Evolutionary conservation across 2,329 filamentous ascomycete genomes (phyloP), one percentile per base, ranked within the genome.

Genomic region (Sclerotinia sclerotiorum): DNA sequence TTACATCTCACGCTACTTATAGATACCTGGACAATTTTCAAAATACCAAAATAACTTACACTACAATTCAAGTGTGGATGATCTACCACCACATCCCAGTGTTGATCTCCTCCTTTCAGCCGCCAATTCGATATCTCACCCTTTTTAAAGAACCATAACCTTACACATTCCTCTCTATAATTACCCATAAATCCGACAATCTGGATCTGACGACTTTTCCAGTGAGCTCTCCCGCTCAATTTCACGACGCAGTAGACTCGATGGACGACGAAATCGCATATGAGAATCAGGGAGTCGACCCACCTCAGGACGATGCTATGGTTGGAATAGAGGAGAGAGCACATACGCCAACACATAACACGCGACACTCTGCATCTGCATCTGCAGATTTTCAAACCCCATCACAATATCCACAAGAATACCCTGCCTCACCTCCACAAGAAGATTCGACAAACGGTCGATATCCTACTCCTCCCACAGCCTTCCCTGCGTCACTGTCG

Each of bases 181-280:
- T 52, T 60, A 19, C 32, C 55, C 42, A 55, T 67, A 66, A 65
- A 66, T 49, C 72, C 70, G 72, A 69, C 80, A 83, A 77, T 71
- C 82, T 86, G 84, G 85, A 87, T 83, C 82, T 82, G 71, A 82
- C 82, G 70, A 82, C 79, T 24, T 74, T 83, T 46, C 80, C 81
- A 58, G 79, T 79, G 75, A 83, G 82, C 79, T 84, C 83, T 70
- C 79, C 80, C 77, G 82, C 79, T 80, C 83, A 84, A 75, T 84
- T 82, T 75, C 82, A 83, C 82, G 81, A 84, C 82, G 80, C 81
- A 69, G 78, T 84, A 74, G 82, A 84, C 74, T 82, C 72, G 27
- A 78, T 78, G 75, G 76, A 78, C 24, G 84, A 85, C 81, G 85
- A 88, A 68, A 79, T 80, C 70, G 79, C 82, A 63, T 79, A 79